Conservation (phyloP, 352 stramenopile genomes). For the Phytophthora europaea region DNA sequence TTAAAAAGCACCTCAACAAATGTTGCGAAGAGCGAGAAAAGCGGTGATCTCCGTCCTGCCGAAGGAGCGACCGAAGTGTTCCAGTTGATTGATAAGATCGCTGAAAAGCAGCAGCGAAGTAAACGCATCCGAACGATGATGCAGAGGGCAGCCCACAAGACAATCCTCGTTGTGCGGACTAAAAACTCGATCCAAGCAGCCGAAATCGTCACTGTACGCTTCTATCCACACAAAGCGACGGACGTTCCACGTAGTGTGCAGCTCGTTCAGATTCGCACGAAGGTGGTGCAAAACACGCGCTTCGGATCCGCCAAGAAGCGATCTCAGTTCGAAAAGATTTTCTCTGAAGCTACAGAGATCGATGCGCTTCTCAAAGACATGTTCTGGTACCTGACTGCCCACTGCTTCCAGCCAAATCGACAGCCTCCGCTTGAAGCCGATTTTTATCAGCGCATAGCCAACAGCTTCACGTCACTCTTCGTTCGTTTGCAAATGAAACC, state of each 20-base stretch:
- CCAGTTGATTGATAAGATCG: conserved; percentile 58
- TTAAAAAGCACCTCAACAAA: conserved; percentile 4
- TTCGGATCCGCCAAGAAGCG: conserved; percentile 48
- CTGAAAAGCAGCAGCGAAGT: conserved; percentile 58
- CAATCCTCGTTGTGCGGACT: conserved; percentile 74
- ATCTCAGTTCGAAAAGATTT: conserved; percentile 55
- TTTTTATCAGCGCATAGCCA: conserved; percentile 73
- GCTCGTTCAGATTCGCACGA: conserved; percentile 53
- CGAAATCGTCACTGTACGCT: conserved; percentile 74
- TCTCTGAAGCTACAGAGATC: conserved; percentile 50
- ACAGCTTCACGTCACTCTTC: conserved; percentile 77
- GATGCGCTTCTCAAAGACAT: conserved; percentile 75
- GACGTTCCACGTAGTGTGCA: conserved; percentile 67
- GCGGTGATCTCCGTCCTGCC: conserved; percentile 11
- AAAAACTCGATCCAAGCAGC: conserved; percentile 78
- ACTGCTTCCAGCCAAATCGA: conserved; percentile 63
- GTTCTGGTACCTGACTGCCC: conserved; percentile 77
- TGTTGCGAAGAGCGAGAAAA: conserved; percentile 8
- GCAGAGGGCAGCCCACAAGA: conserved; percentile 76
- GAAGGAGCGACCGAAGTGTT: conserved; percentile 55
- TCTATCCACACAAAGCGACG: conserved; percentile 52
- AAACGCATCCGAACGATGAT: conserved; percentile 72
- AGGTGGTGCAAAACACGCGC: conserved; percentile 56
- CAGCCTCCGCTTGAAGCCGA: conserved; percentile 50
- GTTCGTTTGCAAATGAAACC: conserved; percentile 67